Conservation (phyloP, 2,329 filamentous ascomycete species). For the Colletotrichum orbiculare region DNA sequence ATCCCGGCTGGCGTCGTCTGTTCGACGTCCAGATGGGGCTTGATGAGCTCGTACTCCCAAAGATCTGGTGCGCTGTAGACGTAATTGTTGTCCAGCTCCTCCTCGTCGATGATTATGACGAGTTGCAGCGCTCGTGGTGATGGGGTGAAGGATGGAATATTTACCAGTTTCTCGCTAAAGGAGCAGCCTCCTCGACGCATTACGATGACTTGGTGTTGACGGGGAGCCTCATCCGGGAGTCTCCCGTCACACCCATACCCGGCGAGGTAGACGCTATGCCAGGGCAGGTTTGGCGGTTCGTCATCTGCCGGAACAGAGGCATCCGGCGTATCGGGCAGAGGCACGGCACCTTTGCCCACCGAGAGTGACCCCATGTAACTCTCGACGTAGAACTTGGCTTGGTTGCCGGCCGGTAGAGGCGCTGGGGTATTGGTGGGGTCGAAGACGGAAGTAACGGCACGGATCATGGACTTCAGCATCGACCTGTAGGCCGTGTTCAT, state of each 20-base stretch:
- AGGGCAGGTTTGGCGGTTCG: slow-evolving; percentile 64
- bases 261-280: slow-evolving; percentile 78
- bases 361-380: slow-evolving; percentile 62
- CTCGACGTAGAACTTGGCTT: slow-evolving; percentile 52
- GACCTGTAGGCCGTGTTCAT: slow-evolving; percentile 49
- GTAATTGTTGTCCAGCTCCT: slow-evolving; percentile 45
- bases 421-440: slow-evolving; percentile 46
- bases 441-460: slow-evolving; percentile 58
- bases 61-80: slow-evolving; percentile 38
- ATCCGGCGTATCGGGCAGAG: slow-evolving; percentile 74
- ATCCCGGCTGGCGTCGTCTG: slow-evolving; percentile 80
- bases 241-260: slow-evolving; percentile 73
- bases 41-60: slow-evolving; percentile 48
- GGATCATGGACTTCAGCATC: slow-evolving; percentile 59
- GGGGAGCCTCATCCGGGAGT: slow-evolving; percentile 61
- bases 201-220: slow-evolving; percentile 80
- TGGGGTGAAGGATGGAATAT: slow-evolving; percentile 83
- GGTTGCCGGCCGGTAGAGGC: slow-evolving; percentile 42
- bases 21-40: slow-evolving; percentile 79
- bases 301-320: slow-evolving; percentile 56
- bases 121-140: slow-evolving; percentile 74
- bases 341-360: slow-evolving; percentile 70
- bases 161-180: slow-evolving; percentile 84
- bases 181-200: slow-evolving; percentile 85
- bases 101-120: slow-evolving; percentile 75